Percentiles rank a stretch among this genome's conserved stretches.
phyloP scores from a whole-genome alignment of 176 grass and related monocot genomes.

The Bromus sterilis region DNA sequence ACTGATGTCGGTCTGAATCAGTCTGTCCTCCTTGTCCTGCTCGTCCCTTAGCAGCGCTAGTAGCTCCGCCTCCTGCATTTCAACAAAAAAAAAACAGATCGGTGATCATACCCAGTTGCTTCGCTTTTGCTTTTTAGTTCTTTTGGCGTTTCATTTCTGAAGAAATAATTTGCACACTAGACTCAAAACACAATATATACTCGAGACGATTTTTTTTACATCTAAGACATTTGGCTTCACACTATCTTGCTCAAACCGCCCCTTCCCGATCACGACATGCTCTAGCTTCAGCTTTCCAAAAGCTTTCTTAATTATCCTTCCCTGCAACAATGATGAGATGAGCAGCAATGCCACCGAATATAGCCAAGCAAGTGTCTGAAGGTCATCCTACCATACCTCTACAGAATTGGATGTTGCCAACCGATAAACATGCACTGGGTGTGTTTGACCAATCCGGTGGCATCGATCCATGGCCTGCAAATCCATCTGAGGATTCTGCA shows the following conservation, averaged over 20 bases:
- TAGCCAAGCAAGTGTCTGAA: not conserved
- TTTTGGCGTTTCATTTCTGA: not conserved
- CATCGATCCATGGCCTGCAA: slow-evolving; percentile 97
- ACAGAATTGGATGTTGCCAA: slow-evolving; percentile 88
- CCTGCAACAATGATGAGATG: slow-evolving; percentile 37
- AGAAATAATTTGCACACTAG: not conserved
- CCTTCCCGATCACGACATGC: slow-evolving; percentile 89
- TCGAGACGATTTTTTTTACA: slow-evolving; percentile 2
- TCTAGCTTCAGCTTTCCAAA: slow-evolving; percentile 90
- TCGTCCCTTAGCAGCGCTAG: slow-evolving; percentile 75
- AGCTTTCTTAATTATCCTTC: slow-evolving; percentile 80
- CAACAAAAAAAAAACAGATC: not conserved
- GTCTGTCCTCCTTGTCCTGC: slow-evolving; percentile 57
- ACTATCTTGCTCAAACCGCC: slow-evolving; percentile 75
- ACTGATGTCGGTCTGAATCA: slow-evolving; percentile 74
- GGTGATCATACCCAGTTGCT: not conserved
- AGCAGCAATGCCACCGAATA: not conserved
- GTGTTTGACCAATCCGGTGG: slow-evolving; percentile 94
- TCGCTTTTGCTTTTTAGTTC: not conserved
- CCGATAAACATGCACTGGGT: slow-evolving; percentile 86
- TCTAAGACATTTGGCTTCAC: slow-evolving; percentile 56
- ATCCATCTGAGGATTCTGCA: slow-evolving; percentile 98
- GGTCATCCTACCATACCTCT: slow-evolving; percentile 45
- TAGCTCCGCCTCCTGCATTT: slow-evolving; percentile 56
- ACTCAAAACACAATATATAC: not conserved